Percentiles rank a stretch among this genome's conserved stretches.
phyloP scores from a whole-genome alignment of 1,284 basidiomycete genomes.

The Veloboletus limbatus region DNA sequence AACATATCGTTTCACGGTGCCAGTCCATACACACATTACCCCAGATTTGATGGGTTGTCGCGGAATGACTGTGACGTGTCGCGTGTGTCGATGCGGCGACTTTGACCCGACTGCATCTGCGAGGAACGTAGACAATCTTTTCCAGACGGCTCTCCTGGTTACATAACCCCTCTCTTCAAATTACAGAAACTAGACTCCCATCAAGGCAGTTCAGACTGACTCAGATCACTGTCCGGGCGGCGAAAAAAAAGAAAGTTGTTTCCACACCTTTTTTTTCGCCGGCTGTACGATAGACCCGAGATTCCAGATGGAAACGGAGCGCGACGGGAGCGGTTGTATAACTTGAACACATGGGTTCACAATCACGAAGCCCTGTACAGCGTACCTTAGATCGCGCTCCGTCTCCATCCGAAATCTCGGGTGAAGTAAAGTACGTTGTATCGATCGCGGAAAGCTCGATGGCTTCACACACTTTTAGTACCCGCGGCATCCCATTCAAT shows the following conservation, averaged over 20 bases:
- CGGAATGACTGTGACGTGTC: slow-evolving; percentile 1
- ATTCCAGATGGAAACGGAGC: slow-evolving; percentile 2
- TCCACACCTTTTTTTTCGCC: neutral
- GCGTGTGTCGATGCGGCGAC: slow-evolving; percentile 29
- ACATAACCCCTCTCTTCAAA: slow-evolving; percentile 17
- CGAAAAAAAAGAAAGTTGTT: slow-evolving; percentile 6
- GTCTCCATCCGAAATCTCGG: slow-evolving; percentile 3
- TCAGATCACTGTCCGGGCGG: slow-evolving; percentile 17
- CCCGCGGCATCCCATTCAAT: slow-evolving; percentile 9
- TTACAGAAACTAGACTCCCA: slow-evolving; percentile 17
- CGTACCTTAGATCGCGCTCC: slow-evolving; percentile 20
- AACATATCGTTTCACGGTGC: slow-evolving; percentile 5
- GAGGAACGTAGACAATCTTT: slow-evolving; percentile 14
- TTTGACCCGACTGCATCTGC: slow-evolving; percentile 4
- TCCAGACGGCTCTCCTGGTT: slow-evolving; percentile 5
- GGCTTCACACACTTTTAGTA: slow-evolving; percentile 2
- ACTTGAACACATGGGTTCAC: slow-evolving; percentile 4
- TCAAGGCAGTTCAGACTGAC: neutral
- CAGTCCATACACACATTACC: neutral
- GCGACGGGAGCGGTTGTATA: slow-evolving; percentile 26
- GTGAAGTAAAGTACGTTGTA: neutral
- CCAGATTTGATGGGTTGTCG: slow-evolving; percentile 1
- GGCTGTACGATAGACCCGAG: slow-evolving; percentile 16
- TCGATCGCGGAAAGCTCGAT: slow-evolving; percentile 7
- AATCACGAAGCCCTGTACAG: slow-evolving; percentile 4